A percentile compares a stretch with the other conserved stretches of the same genome.
phyloP scores from a whole-genome alignment of 805 yeast genomes.

The Suhomyces sp. region DNA sequence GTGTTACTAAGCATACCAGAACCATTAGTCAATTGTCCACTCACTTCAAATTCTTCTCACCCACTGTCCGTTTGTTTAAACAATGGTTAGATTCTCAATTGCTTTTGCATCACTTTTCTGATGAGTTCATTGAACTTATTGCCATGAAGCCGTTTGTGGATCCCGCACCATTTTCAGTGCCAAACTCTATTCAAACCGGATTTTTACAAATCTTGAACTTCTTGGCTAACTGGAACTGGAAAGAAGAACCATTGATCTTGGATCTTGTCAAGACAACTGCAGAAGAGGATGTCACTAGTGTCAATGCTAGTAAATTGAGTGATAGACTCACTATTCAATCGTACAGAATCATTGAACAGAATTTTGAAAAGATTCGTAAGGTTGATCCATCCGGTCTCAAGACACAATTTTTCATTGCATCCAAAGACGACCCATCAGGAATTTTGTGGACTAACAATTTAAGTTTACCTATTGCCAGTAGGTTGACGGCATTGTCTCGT shows the following conservation, averaged over 20 bases:
- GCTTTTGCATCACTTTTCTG: constrained; percentile 66
- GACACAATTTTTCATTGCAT: constrained; percentile 78
- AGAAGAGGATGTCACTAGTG: constrained; percentile 17
- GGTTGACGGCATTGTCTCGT: constrained; percentile 84
- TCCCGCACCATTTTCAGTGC: constrained; percentile 79
- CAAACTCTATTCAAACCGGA: constrained; percentile 78
- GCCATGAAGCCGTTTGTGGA: constrained; percentile 85
- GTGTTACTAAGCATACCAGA: constrained; percentile 77
- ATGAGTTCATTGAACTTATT: constrained; percentile 78
- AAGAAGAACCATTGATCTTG: constrained; percentile 76
- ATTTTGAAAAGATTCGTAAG: constrained; percentile 67
- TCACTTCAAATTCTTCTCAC: constrained; percentile 69
- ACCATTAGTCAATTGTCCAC: constrained; percentile 69
- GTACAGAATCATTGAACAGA: constrained; percentile 58
- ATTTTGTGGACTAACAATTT: constrained; percentile 70
- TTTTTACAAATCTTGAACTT: constrained; percentile 72
- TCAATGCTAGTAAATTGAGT: constrained; percentile 29
- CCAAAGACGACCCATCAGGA: constrained; percentile 85
- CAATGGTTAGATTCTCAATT: constrained; percentile 87
- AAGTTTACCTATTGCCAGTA: constrained; percentile 73
- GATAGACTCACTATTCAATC: constrained; percentile 64
- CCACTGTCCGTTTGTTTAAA: constrained; percentile 82
- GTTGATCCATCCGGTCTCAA: constrained; percentile 80
- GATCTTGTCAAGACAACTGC: constrained; percentile 60
- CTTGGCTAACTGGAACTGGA: constrained; percentile 91